Conservation (phyloP, 2,329 filamentous ascomycete species). For the Trematosphaeria pertusa region DNA sequence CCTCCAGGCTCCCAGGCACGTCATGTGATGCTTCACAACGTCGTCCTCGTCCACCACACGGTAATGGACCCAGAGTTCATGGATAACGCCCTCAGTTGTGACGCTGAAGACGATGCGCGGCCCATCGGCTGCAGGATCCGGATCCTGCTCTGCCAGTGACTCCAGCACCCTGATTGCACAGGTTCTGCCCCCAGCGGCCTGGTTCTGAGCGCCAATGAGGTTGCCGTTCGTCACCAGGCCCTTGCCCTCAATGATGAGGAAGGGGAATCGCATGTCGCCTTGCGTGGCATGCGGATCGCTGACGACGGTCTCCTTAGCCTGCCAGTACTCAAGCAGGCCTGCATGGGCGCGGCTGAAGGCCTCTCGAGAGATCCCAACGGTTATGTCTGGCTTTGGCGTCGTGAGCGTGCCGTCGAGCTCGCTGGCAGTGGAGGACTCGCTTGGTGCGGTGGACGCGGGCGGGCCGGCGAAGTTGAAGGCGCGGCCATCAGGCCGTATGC, state of each 20-base stretch:
- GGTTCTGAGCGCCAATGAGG: slow-evolving; percentile 12
- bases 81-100: slow-evolving; percentile 10
- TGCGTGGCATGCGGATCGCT: slow-evolving; percentile 10
- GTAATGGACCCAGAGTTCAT: slow-evolving; percentile 8
- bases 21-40: too few species aligned
- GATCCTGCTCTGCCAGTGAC: neutral
- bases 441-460: too few species aligned
- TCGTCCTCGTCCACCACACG: neutral
- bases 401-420: too few species aligned
- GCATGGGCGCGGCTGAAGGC: slow-evolving; percentile 2
- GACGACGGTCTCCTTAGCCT: neutral
- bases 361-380: slow-evolving; percentile 10
- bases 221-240: slow-evolving; percentile 14
- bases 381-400: slow-evolving; percentile 15
- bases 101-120: neutral
- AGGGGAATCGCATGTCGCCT: slow-evolving; percentile 12
- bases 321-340: slow-evolving; percentile 5
- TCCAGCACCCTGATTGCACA: slow-evolving; percentile 5
- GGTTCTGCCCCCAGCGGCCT: slow-evolving; percentile 13
- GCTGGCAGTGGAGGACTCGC: too few species aligned
- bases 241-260: slow-evolving; percentile 14
- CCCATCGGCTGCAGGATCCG: neutral
- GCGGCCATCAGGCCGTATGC: too few species aligned
- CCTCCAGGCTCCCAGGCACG: neutral
- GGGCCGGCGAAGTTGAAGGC: too few species aligned